Conservation (phyloP, 192 early-diverging fungal species). For the Coemansia aciculifera region DNA sequence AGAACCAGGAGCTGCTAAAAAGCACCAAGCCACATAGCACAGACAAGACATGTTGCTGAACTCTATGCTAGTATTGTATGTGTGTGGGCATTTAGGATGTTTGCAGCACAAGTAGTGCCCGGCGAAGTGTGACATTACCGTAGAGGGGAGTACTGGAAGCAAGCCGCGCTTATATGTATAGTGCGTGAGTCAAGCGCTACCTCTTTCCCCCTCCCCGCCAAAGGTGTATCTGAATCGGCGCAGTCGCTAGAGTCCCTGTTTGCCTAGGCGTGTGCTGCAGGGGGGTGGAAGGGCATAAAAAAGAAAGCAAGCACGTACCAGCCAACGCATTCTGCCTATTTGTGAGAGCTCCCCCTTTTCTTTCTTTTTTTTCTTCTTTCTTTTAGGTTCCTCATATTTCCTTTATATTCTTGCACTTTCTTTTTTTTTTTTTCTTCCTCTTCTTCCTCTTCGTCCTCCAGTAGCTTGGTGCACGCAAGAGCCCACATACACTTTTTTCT, state of each 20-base stretch:
- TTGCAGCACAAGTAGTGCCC: background rate
- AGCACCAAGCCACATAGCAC: background rate
- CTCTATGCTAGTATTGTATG: background rate
- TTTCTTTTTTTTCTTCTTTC: slow-evolving; percentile 1
- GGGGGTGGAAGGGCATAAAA: background rate
- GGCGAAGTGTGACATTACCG: background rate
- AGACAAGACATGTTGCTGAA: background rate
- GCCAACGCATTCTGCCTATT: background rate
- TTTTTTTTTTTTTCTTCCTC: background rate
- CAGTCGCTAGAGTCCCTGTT: background rate
- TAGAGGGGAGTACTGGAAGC: slow-evolving; percentile 5
- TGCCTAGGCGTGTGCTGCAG: slow-evolving; percentile 1
- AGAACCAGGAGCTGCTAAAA: background rate
- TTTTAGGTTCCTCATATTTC: slow-evolving; percentile 9
- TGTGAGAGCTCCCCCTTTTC: background rate
- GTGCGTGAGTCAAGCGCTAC: slow-evolving; percentile 5
- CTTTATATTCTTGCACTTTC: background rate
- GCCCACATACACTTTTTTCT: background rate
- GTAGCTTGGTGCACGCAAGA: slow-evolving; percentile 5
- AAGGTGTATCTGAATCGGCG: slow-evolving; percentile 1
- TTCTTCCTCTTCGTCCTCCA: background rate
- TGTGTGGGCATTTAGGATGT: slow-evolving; percentile 1
- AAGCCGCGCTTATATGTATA: background rate
- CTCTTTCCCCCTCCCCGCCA: background rate
- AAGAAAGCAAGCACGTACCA: background rate